phyloP scores from a whole-genome alignment of 805 yeast species.

The Nematodospora valgi region DNA sequence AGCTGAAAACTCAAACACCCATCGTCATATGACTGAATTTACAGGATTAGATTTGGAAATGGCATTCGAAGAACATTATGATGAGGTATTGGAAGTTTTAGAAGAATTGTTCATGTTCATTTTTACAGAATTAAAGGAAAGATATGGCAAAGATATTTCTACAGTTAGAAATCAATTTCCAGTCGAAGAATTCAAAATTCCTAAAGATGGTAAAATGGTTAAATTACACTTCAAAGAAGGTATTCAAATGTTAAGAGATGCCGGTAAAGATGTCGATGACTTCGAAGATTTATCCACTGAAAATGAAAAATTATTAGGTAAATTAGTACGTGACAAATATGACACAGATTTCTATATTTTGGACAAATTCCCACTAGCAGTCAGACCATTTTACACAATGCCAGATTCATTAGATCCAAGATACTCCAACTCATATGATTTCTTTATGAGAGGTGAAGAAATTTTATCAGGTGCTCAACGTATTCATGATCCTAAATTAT shows the following conservation, averaged over 20 bases:
- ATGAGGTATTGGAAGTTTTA: slow-evolving; percentile 70
- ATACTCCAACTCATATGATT: slow-evolving; percentile 96
- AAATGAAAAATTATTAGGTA: slow-evolving; percentile 91
- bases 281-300: slow-evolving; percentile 91
- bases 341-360: slow-evolving; percentile 96
- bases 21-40: slow-evolving; percentile 99
- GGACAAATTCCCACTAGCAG: slow-evolving; percentile 96
- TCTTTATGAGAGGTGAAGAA: slow-evolving; percentile 99
- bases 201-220: slow-evolving; percentile 92
- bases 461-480: slow-evolving; percentile 99
- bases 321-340: slow-evolving; percentile 86
- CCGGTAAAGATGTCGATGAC: slow-evolving; percentile 83
- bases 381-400: slow-evolving; percentile 99
- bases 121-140: slow-evolving; percentile 74
- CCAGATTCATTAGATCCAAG: slow-evolving; percentile 90
- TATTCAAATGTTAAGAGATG: slow-evolving; percentile 76
- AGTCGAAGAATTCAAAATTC: slow-evolving; percentile 94
- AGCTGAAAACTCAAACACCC: slow-evolving; percentile 98
- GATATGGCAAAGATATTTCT: slow-evolving; percentile 83
- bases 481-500: slow-evolving; percentile 86
- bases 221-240: slow-evolving; percentile 89
- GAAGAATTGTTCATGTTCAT: slow-evolving; percentile 82
- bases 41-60: slow-evolving; percentile 96
- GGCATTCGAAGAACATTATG: slow-evolving; percentile 98
- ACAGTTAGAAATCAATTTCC: slow-evolving; percentile 92